Base-by-base conservation (phyloP, 1,139 yeast species). In the Hyphopichia wangnamkhiaoensis region DNA sequence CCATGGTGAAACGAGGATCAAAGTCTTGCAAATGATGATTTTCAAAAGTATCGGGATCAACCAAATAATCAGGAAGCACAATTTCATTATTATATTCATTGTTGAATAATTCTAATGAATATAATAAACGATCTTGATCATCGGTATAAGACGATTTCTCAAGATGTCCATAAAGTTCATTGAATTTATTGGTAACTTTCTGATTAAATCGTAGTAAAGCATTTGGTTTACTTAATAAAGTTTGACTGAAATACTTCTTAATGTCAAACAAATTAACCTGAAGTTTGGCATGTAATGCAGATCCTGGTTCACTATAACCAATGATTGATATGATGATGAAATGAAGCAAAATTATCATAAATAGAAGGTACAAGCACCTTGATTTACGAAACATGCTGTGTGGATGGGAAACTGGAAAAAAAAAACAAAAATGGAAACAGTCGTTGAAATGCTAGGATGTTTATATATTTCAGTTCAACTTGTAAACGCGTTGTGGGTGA, bases 1-100 rank as follows among this genome's bases (percentile, higher is more conserved):
- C 63, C 30, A 61, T 42, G 5, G 73, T 63, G 42, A 63, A 50
- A 30, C 73, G 40, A 1, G 73, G 71, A 45, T 68, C 73, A 41
- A 52, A 65, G 27, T 46, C 45, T 29, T 50, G 55, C 37, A 58
- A 34, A 13, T 46, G 35, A 24, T 57, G 57, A 13, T 37, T 43
- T 14, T 44, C 39, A 19, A 33, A 27, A 16, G 29, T 40, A 27
- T 40, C 45, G 2, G 37, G 35, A n/a, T 48, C 51, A 6, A 29
- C 33, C 25, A 52, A 27, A 27, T 44, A 39, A 9, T 40, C 39
- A 1, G 52, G 51, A 10, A 49, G 16, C 1, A 21, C 15, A n/a
- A 48, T 24, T 27, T 42, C 44, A 24, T 44, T 34, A 19, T 43
- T 33, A 12, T 31, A 34, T 17, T 37, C 41, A 21, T 40, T 34